Percentiles rank a stretch among this genome's conserved stretches.
Conservation (phyloP, 2,329 filamentous ascomycete genomes). For the Hypoxylon rubiginosum region DNA sequence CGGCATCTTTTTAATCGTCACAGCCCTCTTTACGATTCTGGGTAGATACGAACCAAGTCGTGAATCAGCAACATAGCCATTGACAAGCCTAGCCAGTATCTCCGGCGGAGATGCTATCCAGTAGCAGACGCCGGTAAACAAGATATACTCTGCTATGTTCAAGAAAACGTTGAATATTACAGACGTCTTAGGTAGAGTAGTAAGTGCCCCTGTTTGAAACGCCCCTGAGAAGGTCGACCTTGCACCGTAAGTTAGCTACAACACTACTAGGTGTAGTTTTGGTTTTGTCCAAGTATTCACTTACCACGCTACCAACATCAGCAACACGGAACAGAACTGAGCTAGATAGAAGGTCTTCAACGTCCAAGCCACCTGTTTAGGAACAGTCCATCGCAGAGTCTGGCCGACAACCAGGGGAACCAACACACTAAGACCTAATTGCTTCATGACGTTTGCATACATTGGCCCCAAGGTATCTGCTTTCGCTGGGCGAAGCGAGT, state of each 20-base stretch:
- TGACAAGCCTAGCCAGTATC: conserved; percentile 51
- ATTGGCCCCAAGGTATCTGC: conserved; percentile 69
- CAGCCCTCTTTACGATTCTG: conserved; percentile 46
- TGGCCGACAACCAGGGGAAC: conserved; percentile 75
- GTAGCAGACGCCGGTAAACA: conserved; percentile 75
- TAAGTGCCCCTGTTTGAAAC: conserved; percentile 74
- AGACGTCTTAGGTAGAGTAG: conserved; percentile 69
- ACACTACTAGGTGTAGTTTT: no score
- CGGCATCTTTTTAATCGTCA: conserved; percentile 66
- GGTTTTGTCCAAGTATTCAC: conserved; percentile 32
- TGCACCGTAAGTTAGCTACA: conserved; percentile 44
- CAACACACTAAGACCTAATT: conserved; percentile 76
- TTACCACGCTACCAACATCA: conserved; percentile 65
- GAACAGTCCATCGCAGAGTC: conserved; percentile 64
- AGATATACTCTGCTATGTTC: conserved; percentile 71
- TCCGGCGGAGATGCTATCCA: conserved; percentile 61
- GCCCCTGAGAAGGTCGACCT: conserved; percentile 78
- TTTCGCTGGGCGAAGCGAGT: conserved; percentile 66
- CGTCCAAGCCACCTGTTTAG: conserved; percentile 65
- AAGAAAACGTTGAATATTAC: conserved; percentile 77
- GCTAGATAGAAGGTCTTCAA: conserved; percentile 67
- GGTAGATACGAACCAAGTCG: conserved; percentile 48
- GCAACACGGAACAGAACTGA: conserved; percentile 62
- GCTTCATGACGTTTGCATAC: conserved; percentile 76
- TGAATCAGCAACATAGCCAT: conserved; percentile 53